Conservation (phyloP, 306 rosid species). For the Prunus davidiana region DNA sequence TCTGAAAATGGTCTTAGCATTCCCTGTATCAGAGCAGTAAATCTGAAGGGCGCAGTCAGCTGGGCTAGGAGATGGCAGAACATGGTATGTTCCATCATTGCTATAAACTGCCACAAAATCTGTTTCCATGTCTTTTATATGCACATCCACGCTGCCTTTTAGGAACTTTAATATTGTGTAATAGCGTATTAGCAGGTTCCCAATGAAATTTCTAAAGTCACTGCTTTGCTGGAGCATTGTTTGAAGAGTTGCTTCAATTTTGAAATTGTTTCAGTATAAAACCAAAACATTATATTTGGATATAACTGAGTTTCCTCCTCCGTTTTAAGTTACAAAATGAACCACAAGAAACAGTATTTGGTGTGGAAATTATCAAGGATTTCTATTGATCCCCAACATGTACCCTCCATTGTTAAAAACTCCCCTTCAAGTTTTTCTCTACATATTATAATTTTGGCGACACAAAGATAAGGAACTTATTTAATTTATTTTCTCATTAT, state of each 20-base stretch:
- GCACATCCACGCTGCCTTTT: background rate
- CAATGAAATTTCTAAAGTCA: no score
- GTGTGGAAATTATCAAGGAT: background rate
- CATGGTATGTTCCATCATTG: conserved; percentile 13
- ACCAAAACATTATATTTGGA: no score
- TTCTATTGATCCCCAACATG: background rate
- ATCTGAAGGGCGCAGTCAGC: conserved; percentile 26
- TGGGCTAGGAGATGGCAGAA: conserved; percentile 25
- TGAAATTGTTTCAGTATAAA: background rate
- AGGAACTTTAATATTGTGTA: background rate
- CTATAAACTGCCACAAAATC: background rate
- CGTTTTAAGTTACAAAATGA: no score
- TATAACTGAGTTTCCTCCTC: no score
- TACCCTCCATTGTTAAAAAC: background rate
- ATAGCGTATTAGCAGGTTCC: background rate
- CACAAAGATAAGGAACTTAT: background rate
- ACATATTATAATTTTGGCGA: background rate
- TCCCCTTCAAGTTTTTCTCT: background rate
- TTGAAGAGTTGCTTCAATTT: background rate
- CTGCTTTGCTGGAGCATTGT: background rate
- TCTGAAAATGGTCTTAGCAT: conserved; percentile 23
- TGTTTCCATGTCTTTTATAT: background rate
- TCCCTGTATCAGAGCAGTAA: conserved; percentile 23
- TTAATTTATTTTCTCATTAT: background rate
- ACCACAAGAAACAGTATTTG: background rate